Percentiles rank a stretch among this genome's conserved stretches.
These are phyloP conservation scores for Rhynchosporium secalis DNA, from an alignment of 2,329 filamentous ascomycete genomes.

Conservation along the genomic window DNA sequence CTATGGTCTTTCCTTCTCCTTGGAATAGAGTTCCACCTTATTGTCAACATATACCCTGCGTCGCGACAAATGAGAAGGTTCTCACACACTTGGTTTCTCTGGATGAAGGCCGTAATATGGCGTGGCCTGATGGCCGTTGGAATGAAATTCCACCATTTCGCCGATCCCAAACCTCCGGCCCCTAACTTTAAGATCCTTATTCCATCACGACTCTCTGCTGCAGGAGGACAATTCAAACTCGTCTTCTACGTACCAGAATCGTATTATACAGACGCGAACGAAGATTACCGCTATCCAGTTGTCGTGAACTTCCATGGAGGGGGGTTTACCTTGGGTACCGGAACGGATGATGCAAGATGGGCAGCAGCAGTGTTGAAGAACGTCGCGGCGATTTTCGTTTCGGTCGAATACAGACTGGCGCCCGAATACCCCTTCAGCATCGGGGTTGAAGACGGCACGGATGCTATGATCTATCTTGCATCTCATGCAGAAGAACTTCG, in stretches of 20 bases:
- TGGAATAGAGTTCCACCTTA: neutral
- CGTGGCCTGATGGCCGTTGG: slow-evolving; percentile 40
- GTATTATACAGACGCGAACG: slow-evolving; percentile 39
- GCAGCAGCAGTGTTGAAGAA: slow-evolving; percentile 53
- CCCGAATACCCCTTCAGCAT: slow-evolving; percentile 65
- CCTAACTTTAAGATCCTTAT: slow-evolving; percentile 39
- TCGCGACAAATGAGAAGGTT: slow-evolving; percentile 26
- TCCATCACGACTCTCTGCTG: slow-evolving; percentile 36
- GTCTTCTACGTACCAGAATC: slow-evolving; percentile 47
- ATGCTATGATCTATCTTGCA: slow-evolving; percentile 62
- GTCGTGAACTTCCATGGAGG: slow-evolving; percentile 69
- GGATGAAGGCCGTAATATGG: slow-evolving; percentile 40
- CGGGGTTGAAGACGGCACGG: slow-evolving; percentile 64
- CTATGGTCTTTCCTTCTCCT: neutral
- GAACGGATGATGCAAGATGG: slow-evolving; percentile 64
- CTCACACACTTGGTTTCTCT: slow-evolving; percentile 26
- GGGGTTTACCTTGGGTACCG: slow-evolving; percentile 63
- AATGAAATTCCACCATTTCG: slow-evolving; percentile 40
- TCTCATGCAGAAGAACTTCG: slow-evolving; percentile 56
- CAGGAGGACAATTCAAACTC: slow-evolving; percentile 41
- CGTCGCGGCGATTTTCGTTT: slow-evolving; percentile 58
- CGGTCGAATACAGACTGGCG: slow-evolving; percentile 67
- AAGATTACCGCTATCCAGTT: slow-evolving; percentile 45
- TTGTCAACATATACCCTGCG: too few species aligned
- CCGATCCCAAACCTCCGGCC: slow-evolving; percentile 35